These are phyloP conservation scores for Rubia balearica DNA, from an alignment of 305 asterid genomes.

Conservation along the genomic window DNA sequence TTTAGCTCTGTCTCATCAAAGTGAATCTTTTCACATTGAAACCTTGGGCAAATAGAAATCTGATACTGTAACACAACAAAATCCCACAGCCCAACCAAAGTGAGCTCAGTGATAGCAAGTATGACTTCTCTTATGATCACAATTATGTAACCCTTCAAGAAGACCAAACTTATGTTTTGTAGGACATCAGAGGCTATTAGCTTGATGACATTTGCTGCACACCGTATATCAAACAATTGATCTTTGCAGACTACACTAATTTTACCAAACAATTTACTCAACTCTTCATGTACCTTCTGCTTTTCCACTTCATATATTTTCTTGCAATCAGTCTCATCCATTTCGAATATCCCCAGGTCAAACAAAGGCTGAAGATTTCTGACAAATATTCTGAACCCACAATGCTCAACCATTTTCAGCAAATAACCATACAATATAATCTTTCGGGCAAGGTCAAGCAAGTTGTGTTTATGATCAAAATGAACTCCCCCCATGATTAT, in stretches of 20 bases:
- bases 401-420: conserved; percentile 73
- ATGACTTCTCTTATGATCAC: no score
- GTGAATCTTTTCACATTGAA: no score
- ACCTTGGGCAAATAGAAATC: no score
- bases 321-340: conserved; percentile 67
- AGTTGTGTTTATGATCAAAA: conserved; percentile 60
- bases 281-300: conserved; percentile 69
- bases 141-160: no score
- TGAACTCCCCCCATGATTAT: conserved; percentile 28
- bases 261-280: conserved; percentile 75
- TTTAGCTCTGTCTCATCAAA: no score
- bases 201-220: conserved; percentile 80
- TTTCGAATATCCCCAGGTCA: conserved; percentile 46
- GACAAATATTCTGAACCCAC: conserved; percentile 73
- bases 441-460: conserved; percentile 82
- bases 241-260: conserved; percentile 87
- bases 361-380: conserved; percentile 84
- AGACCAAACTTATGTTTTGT: no score
- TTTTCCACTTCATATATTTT: conserved; percentile 68
- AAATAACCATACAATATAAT: conserved; percentile 82
- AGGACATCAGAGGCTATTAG: conserved; percentile 68
- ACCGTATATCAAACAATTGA: conserved; percentile 71
- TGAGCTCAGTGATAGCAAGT: no score
- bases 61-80: no score
- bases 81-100: no score